These are phyloP conservation scores for Cornus suecica DNA, from an alignment of 148 eudicot species.

Conservation along the genomic window DNA sequence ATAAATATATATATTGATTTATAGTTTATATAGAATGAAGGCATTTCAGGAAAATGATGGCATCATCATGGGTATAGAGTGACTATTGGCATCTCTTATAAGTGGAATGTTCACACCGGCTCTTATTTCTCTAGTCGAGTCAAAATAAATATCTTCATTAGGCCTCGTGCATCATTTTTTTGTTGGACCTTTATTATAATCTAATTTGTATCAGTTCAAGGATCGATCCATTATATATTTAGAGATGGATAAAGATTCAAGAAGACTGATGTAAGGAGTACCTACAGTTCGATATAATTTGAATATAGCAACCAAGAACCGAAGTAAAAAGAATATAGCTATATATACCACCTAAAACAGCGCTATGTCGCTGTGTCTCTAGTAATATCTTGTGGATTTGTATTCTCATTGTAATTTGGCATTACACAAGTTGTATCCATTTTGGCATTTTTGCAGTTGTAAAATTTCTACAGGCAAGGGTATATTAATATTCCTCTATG, in stretches of 20 bases:
- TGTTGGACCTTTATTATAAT: not conserved
- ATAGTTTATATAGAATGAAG: not conserved
- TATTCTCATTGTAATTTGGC: not conserved
- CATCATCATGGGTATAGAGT: not conserved
- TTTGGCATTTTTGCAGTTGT: not conserved
- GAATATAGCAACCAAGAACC: not conserved
- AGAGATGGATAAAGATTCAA: too few species aligned
- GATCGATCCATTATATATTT: too few species aligned
- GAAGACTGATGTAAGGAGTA: too few species aligned
- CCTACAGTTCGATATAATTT: not conserved
- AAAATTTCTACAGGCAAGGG: not conserved
- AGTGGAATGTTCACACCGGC: not conserved
- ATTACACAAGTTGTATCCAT: not conserved
- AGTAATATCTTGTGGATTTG: not conserved
- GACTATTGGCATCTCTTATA: not conserved
- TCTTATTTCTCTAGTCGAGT: not conserved
- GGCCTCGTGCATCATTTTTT: not conserved
- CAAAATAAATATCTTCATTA: not conserved
- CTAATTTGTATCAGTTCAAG: not conserved
- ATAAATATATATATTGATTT: not conserved
- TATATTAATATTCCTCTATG: not conserved
- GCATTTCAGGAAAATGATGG: not conserved
- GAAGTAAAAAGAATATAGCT: not conserved
- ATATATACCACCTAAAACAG: not conserved
- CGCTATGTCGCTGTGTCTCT: not conserved